A percentile compares a stretch with the other conserved stretches of the same genome.
phyloP scores from a whole-genome alignment of 2,329 filamentous ascomycete species.

The Paramyrothecium sp. region DNA sequence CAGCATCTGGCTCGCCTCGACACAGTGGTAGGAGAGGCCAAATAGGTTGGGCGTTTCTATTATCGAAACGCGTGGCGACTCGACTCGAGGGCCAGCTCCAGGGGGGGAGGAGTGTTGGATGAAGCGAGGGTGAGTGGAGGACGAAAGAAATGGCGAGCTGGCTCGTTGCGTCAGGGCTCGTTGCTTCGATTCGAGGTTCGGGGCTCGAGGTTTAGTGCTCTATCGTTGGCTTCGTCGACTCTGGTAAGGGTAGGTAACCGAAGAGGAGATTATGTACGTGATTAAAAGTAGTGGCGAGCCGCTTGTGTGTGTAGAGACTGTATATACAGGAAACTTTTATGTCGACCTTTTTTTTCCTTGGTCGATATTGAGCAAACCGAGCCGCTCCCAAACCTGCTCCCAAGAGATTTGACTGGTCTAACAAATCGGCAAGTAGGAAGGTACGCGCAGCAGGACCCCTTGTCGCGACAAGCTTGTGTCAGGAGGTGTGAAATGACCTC shows the following conservation, averaged over 20 bases:
- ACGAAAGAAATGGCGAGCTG: background rate
- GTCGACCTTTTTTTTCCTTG: background rate
- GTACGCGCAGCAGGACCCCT: background rate
- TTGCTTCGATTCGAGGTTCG: too few relatives aligned
- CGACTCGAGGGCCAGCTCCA: background rate
- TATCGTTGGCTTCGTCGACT: background rate
- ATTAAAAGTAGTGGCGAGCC: background rate
- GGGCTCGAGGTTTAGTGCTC: background rate
- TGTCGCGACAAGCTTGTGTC: background rate
- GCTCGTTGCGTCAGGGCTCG: background rate
- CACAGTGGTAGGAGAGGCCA: background rate
- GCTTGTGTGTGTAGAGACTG: background rate
- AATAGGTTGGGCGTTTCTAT: background rate
- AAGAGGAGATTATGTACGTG: background rate
- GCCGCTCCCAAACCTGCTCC: background rate
- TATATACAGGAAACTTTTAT: background rate
- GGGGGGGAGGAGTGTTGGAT: background rate
- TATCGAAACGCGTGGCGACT: too few relatives aligned
- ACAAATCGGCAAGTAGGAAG: background rate
- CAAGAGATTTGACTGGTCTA: background rate
- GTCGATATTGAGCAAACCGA: background rate
- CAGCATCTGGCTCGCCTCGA: conserved; percentile 12
- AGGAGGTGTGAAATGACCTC: too few relatives aligned
- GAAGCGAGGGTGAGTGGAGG: conserved; percentile 4
- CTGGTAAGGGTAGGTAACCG: background rate